Percentiles rank a stretch among this genome's conserved stretches.
phyloP scores from a whole-genome alignment of 495 filamentous ascomycete genomes.

The Lophium mytilinum region DNA sequence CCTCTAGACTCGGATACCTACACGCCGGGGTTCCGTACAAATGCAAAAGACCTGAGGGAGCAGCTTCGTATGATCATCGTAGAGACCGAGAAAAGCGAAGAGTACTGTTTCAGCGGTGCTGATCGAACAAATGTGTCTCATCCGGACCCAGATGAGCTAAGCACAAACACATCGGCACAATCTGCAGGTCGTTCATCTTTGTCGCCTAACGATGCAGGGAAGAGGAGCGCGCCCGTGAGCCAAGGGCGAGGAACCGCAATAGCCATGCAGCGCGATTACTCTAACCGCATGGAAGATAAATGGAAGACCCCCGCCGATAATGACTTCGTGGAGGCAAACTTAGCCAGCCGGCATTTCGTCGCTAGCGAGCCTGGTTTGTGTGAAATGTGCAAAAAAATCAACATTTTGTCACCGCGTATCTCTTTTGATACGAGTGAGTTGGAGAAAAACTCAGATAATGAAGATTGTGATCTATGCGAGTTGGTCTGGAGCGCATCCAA shows the following conservation, averaged over 20 bases:
- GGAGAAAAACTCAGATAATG: background rate
- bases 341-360: background rate
- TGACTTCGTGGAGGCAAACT: background rate
- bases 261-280: background rate
- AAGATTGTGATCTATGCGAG: background rate
- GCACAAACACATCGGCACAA: background rate
- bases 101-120: background rate
- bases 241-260: background rate
- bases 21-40: background rate
- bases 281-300: background rate
- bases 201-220: background rate
- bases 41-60: background rate
- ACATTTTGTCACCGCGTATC: background rate
- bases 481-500: background rate
- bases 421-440: background rate
- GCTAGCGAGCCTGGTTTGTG: background rate
- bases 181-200: background rate
- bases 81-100: too few species aligned
- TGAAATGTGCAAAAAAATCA: background rate
- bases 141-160: background rate
- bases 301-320: background rate
- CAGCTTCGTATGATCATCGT: background rate
- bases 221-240: background rate
- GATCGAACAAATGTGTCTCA: background rate
- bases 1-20: background rate